Evolutionary conservation across 1,284 basidiomycete genomes (phyloP), one percentile per base, ranked within the genome.

Genomic region (Naganishia liquefaciens): DNA sequence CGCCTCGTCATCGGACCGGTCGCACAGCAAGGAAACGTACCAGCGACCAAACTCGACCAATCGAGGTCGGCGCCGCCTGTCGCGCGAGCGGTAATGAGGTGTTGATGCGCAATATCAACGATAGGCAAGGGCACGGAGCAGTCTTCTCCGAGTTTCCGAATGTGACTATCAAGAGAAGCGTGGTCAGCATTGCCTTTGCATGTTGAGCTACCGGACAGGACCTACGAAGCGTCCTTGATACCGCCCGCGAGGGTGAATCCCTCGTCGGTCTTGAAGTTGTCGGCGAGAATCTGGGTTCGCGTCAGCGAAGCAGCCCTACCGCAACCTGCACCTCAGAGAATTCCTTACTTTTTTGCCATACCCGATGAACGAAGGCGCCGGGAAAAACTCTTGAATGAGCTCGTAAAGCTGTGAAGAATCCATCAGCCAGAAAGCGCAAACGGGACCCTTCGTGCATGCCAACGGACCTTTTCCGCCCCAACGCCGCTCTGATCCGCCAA

Each of bases 211-310:
- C n/a, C n/a, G n/a, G n/a, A n/a, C n/a, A n/a, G n/a, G 39, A 10
- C 82, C 39, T 70, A 84, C 80, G 82, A 75, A 0, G 86, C 85
- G 74, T 94, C 91, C 72, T 91, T 91, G 72, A 94, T 86, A n/a
- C 91, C 93, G 19, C 90, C 90, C 43, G 88, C 87, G 62, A 94
- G 85, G n/a, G 87, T 82, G 76, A 95, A 94, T n/a, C 91, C 93
- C 44, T 82, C 82, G 10, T 83, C 81, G 21, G 87, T 89, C 68
- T 91, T 87, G 74, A 93, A 94, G 42, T 84, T 80, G 78, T 91
- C 81, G 47, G 75, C 65, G 15, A 70, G 68, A 54, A 72, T 74
- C 52, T 71, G 66, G 33, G 61, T 71, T 5, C 28, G 30, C 13
- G 27, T 27, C 23, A 25, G 21, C 1, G 23, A 17, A 19, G 23